Evolutionary conservation across 1,284 basidiomycete genomes (phyloP).

Genomic region (Ganoderma lucidum): DNA sequence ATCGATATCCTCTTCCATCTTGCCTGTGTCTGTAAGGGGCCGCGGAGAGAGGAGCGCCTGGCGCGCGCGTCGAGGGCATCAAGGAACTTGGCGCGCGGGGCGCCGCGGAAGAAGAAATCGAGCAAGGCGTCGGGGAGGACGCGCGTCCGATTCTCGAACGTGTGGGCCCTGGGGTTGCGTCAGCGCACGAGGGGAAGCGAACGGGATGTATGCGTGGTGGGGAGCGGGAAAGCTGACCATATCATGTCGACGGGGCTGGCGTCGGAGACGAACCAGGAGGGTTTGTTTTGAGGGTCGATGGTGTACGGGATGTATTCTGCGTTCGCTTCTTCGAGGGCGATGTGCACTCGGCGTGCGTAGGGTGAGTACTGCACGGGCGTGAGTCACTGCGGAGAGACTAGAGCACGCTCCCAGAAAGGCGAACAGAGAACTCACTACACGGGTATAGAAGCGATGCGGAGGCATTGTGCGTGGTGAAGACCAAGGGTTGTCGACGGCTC

Average conservation of each 20-base stretch:
- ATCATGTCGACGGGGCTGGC: slow-evolving; percentile 53
- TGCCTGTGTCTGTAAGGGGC: too few species aligned
- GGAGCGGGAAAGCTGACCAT: slow-evolving; percentile 49
- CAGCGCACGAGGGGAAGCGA: too few species aligned
- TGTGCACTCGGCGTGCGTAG: slow-evolving; percentile 12
- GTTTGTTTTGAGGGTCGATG: slow-evolving; percentile 69
- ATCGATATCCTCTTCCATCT: too few species aligned
- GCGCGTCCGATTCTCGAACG: background rate
- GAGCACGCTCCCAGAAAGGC: background rate
- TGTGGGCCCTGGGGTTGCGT: too few species aligned
- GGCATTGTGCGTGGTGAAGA: background rate
- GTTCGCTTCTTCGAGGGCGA: slow-evolving; percentile 65
- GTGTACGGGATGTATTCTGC: slow-evolving; percentile 56
- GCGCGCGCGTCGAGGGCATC: slow-evolving; percentile 37
- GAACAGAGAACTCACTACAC: background rate
- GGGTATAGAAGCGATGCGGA: background rate
- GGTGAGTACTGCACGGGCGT: background rate
- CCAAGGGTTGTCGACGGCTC: background rate
- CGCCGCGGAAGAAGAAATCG: slow-evolving; percentile 39
- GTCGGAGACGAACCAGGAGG: slow-evolving; percentile 47
- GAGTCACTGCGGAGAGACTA: too few species aligned
- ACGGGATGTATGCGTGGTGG: too few species aligned
- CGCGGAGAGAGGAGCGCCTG: slow-evolving; percentile 31
- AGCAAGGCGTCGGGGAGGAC: slow-evolving; percentile 63
- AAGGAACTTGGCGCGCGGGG: slow-evolving; percentile 51